A percentile compares a stretch with the other conserved stretches of the same genome.
Evolutionary conservation across 441 rosid genomes (phyloP).

Genomic region (Erodium texanum): DNA sequence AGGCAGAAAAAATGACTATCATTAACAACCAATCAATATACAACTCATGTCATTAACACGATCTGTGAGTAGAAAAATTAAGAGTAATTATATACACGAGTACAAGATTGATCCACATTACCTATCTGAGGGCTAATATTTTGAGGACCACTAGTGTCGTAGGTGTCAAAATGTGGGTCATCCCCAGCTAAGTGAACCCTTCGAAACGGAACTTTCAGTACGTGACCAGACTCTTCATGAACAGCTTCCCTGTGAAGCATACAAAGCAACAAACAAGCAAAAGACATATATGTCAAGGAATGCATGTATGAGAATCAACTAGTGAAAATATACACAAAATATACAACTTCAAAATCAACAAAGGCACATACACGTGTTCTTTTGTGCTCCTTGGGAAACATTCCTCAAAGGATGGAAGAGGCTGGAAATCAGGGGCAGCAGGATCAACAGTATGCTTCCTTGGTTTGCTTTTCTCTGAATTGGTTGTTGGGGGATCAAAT

Average conservation of each 20-base stretch:
- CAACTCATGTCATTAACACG: background rate
- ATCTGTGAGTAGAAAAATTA: background rate
- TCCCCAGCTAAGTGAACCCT: slow-evolving; percentile 74
- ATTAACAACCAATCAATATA: background rate
- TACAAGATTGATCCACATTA: slow-evolving; percentile 19
- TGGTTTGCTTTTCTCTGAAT: slow-evolving; percentile 40
- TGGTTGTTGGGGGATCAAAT: slow-evolving; percentile 55
- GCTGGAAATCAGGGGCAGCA: slow-evolving; percentile 74
- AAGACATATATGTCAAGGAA: background rate
- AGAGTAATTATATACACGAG: background rate
- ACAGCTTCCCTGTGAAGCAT: slow-evolving; percentile 49
- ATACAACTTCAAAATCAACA: background rate
- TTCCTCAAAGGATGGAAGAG: slow-evolving; percentile 77
- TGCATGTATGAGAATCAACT: background rate
- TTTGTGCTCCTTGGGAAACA: slow-evolving; percentile 93
- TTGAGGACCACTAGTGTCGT: slow-evolving; percentile 96
- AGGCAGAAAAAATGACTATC: background rate
- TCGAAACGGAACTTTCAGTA: slow-evolving; percentile 80
- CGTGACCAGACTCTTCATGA: slow-evolving; percentile 75
- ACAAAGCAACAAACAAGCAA: slow-evolving; percentile 10
- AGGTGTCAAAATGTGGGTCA: slow-evolving; percentile 70
- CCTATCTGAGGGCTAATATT: slow-evolving; percentile 59
- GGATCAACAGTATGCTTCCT: slow-evolving; percentile 76
- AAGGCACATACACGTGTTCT: slow-evolving; percentile 38
- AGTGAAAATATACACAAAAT: background rate